A percentile compares a stretch with the other conserved stretches of the same genome.
Evolutionary conservation across 768 basidiomycete genomes (phyloP).

Genomic region (Leccinellum albellum): DNA sequence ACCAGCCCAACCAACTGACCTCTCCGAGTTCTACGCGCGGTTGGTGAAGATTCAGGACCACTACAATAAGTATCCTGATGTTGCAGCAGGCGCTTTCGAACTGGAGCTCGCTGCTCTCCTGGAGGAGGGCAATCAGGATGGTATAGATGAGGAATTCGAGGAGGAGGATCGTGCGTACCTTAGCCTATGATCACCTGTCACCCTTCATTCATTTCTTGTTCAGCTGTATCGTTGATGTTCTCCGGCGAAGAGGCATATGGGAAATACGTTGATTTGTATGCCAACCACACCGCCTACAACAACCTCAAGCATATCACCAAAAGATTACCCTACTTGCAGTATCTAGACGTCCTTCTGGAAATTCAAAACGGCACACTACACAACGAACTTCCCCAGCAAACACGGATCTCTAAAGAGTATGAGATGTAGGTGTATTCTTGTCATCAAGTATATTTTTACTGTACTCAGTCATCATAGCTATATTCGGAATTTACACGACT

Average conservation of each 20-base stretch:
- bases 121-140: conserved; percentile 71
- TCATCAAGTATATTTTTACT: conserved; percentile 2
- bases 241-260: conserved; percentile 96
- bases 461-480: conserved; percentile 50
- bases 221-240: conserved; percentile 81
- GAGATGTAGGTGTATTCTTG: conserved; percentile 55
- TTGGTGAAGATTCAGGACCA: conserved; percentile 96
- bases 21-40: conserved; percentile 94
- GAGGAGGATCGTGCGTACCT: conserved; percentile 79
- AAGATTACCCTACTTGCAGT: conserved; percentile 87
- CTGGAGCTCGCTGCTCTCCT: conserved; percentile 78
- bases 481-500: conserved; percentile 74
- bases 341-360: conserved; percentile 79
- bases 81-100: conserved; percentile 76
- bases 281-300: conserved; percentile 81
- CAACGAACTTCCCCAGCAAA: conserved; percentile 63
- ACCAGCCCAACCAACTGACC: conserved; percentile 58
- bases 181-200: not conserved
- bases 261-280: conserved; percentile 90
- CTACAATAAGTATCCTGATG: conserved; percentile 93
- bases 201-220: conserved; percentile 8
- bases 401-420: conserved; percentile 69
- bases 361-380: conserved; percentile 62
- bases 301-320: conserved; percentile 85
- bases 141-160: conserved; percentile 63